Evolutionary conservation across 2,329 filamentous ascomycete genomes (phyloP), one percentile per base, ranked within the genome.

Genomic region (Aspergillus uvarum): DNA sequence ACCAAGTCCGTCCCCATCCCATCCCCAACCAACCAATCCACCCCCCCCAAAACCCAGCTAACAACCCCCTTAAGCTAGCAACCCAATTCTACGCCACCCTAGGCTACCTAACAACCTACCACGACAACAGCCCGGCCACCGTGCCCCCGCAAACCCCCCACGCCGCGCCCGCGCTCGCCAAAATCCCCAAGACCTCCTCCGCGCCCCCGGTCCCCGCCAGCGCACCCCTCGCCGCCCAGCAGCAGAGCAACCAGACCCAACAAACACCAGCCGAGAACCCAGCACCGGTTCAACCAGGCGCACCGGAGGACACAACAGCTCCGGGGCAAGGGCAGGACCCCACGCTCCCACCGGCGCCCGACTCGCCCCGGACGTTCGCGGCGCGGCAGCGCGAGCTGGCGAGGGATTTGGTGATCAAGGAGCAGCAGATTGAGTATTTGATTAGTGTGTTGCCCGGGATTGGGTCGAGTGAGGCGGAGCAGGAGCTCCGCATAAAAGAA

Each of bases 31-130:
- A 38, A 54, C 26, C 42, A n/a, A n/a, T n/a, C 22, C 21, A 59
- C 22, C 48, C 49, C 57, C 63, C 42, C 26, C 24, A 24, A 22
- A 22, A 2, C 58, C 54, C 50, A 50, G 3, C 31, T 54, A 50
- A 49, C 54, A 56, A 59, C 78, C 47, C 49, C 5, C n/a, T 26
- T 56, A 59, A 80, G 77, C 77, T 82, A 32, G 77, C 79, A 68
- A 81, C 79, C 51, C 80, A 82, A 74, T 80, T 81, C 76, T 82
- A 81, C 70, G 79, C 80, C 57, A 81, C 79, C 32, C 72, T 82
- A 58, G 76, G 77, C 71, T 82, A 82, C 67, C 73, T 81, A 59
- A 77, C 71, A 57, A 78, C 72, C 59, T 80, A 79, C 71, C 79
- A 77, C 70, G 79, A 77, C 70, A 77, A 75, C 66, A 77, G 72